A percentile compares a stretch with the other conserved stretches of the same genome.
These are phyloP conservation scores for Termitomyces heimii DNA, from an alignment of 768 basidiomycete genomes.

Conservation along the genomic window DNA sequence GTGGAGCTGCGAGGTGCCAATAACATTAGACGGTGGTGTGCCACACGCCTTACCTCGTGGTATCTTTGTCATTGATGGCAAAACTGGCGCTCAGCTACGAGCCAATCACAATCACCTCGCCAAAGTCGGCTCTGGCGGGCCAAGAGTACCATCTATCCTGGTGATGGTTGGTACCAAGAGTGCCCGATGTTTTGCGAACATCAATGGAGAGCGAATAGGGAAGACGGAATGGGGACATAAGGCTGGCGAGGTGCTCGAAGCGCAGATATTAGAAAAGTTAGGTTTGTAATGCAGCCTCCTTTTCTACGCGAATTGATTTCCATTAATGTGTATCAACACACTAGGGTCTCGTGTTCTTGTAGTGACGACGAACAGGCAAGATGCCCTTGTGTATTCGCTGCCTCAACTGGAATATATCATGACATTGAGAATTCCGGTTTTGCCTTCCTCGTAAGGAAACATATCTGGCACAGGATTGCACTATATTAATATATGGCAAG, in stretches of 20 bases:
- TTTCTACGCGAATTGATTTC: neutral
- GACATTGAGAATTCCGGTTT: slow-evolving; percentile 31
- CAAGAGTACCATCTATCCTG: slow-evolving; percentile 25
- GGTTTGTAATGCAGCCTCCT: slow-evolving; percentile 32
- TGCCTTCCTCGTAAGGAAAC: slow-evolving; percentile 26
- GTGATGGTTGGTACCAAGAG: slow-evolving; percentile 54
- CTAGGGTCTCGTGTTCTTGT: slow-evolving; percentile 49
- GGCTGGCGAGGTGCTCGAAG: slow-evolving; percentile 40
- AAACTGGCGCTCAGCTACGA: slow-evolving; percentile 38
- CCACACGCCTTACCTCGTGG: slow-evolving; percentile 39
- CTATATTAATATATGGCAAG: slow-evolving; percentile 1
- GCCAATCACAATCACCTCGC: slow-evolving; percentile 41
- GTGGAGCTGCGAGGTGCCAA: slow-evolving; percentile 31
- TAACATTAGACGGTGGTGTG: slow-evolving; percentile 30
- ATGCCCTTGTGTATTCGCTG: slow-evolving; percentile 53
- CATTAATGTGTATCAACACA: neutral
- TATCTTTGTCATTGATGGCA: slow-evolving; percentile 49
- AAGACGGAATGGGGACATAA: slow-evolving; percentile 62
- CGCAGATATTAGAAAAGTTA: slow-evolving; percentile 54
- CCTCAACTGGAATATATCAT: slow-evolving; percentile 56
- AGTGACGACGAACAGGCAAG: slow-evolving; percentile 45
- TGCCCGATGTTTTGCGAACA: slow-evolving; percentile 47
- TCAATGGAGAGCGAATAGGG: slow-evolving; percentile 61
- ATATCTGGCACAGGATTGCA: neutral
- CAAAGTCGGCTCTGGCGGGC: slow-evolving; percentile 22